Evolutionary conservation across 306 rosid genomes (phyloP), one percentile per base, ranked within the genome.

Genomic region (Dalbergia cultrata): DNA sequence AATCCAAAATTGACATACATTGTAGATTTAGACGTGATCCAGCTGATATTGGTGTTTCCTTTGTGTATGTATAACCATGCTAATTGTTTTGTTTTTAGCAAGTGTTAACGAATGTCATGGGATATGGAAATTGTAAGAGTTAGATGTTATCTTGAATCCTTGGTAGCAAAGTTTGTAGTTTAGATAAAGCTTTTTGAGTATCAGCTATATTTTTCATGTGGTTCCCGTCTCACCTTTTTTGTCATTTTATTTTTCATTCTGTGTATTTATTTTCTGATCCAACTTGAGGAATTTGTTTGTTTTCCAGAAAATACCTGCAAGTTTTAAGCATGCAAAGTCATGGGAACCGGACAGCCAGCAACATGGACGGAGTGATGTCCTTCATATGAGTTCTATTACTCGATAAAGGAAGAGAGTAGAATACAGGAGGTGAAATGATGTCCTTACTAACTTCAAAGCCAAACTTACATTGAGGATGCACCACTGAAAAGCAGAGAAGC

Each of bases 291-390:
- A 78, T 74, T 63, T 81, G 71, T 18, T 14, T 85, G 62, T 81
- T 22, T 68, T 78, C 17, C 86, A 87, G 90, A 78, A 77, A 81
- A 17, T n/a, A 65, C 65, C 26, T 13, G 74, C 86, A 56, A 87
- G 78, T 65, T 71, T 70, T 41, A 85, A 73, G 83, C 81, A 65
- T 17, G 63, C 81, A 70, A 70, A 69, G 67, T 41, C 34, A 57
- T 69, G 74, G 57, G 26, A 26, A 66, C 59, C 64, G 67, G 80
- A 65, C 44, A 50, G 35, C 74, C 70, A 74, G 71, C 70, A 18
- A 45, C 10, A n/a, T 0, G 53, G 64, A 69, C 34, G 61, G 76
- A 61, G 70, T 60, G 37, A 47, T 47, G 82, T 60, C 70, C 13
- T 66, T 54, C 59, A 52, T 22, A 39, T 9, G 26, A 75, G 26